A percentile compares a stretch with the other conserved stretches of the same genome.
Conservation (phyloP, 345 rosid species). For the Angophora floribunda region DNA sequence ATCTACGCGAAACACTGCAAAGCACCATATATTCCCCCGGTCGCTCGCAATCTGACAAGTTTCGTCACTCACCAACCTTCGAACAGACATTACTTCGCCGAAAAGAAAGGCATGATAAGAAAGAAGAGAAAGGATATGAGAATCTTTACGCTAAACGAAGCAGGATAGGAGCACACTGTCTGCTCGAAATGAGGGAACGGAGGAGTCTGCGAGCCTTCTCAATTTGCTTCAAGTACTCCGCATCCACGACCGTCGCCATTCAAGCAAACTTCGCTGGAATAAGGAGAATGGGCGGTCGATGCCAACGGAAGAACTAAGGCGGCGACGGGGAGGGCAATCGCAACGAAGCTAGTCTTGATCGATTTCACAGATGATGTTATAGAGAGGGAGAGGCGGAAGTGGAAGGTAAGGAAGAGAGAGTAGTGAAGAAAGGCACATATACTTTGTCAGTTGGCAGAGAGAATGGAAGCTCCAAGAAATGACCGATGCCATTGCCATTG, state of each 20-base stretch:
- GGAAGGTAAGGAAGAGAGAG: not conserved
- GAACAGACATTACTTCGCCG: not conserved
- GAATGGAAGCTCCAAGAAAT: not conserved
- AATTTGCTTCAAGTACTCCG: slow-evolving; percentile 55
- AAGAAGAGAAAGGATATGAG: not conserved
- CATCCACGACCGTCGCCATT: slow-evolving; percentile 33
- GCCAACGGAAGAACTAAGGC: not conserved
- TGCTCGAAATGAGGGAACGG: slow-evolving; percentile 61
- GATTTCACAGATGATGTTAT: not conserved
- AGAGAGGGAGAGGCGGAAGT: not conserved
- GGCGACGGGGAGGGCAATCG: not conserved
- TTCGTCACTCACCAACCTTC: not conserved
- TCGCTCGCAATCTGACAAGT: not conserved
- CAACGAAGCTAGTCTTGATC: not conserved
- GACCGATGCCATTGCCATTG: not conserved
- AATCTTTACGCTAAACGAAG: slow-evolving; percentile 79
- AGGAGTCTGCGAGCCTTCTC: slow-evolving; percentile 69
- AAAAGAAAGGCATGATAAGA: not conserved
- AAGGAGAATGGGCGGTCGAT: not conserved
- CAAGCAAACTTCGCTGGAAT: not conserved
- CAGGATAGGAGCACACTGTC: slow-evolving; percentile 72
- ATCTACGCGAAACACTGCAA: not conserved
- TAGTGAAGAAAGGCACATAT: not conserved
- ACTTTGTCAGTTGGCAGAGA: not conserved
- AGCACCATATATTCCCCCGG: not conserved